Evolutionary conservation across 108 stramenopile genomes (phyloP), one percentile per base, ranked within the genome.

Genomic region (Craspedostauros australis): DNA sequence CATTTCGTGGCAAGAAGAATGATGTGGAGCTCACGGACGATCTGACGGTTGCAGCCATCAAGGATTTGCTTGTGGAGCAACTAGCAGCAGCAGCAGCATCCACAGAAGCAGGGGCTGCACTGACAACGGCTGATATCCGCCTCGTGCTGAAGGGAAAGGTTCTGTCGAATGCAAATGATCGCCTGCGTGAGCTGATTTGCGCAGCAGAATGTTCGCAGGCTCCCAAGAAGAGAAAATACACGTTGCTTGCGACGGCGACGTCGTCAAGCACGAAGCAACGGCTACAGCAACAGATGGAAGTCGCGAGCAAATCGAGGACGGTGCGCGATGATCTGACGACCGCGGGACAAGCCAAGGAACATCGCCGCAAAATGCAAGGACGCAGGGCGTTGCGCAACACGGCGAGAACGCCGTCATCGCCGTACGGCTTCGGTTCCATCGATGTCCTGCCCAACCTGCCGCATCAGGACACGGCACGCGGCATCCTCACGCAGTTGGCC

Each of bases 401-500:
- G 2, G 62, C 60, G 29, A 20, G 25, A 1, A 12, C 15, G 7
- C 8, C 15, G n/a, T 8, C 6, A 5, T 27, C 46, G 3, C 18
- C 11, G 9, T 64, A 64, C 26, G 44, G 62, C 1, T 64, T 64
- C 46, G 53, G 54, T 3, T 9, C 15, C 14, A 64, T 64, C 38
- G 62, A 64, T 28, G 45, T 54, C 14, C 32, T 64, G 11, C 54
- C 62, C 21, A 37, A 33, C 20, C 28, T 64, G 18, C 62, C 62
- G 9, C 21, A 64, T 38, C 21, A 29, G 25, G 41, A 31, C 15
- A 21, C 36, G 32, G 62, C 55, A 6, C 40, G 54, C 11, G 1
- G 14, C 9, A 64, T 64, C 22, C 37, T 64, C 11, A 36, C 49
- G 28, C 9, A 19, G 42, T 27, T 64, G 41, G 62, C 62, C 30